Conservation (phyloP, 345 rosid genomes). For the Pistacia atlantica region DNA sequence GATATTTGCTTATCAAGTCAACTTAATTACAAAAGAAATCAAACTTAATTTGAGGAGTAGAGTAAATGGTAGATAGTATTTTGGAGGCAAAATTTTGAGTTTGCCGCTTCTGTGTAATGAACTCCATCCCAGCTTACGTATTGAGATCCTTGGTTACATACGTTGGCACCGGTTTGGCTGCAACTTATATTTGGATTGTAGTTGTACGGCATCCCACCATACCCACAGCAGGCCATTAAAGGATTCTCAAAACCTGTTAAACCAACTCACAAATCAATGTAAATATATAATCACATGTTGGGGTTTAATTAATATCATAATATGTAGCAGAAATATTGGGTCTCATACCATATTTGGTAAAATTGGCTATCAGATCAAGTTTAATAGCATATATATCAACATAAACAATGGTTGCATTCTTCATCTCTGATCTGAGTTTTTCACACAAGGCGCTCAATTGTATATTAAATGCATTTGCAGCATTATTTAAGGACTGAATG, state of each 20-base stretch:
- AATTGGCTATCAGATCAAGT: conserved; percentile 48
- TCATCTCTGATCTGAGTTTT: conserved; percentile 45
- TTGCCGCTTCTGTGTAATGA: conserved; percentile 75
- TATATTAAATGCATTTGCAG: conserved; percentile 50
- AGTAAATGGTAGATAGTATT: conserved; percentile 41
- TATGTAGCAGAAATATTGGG: conserved; percentile 2
- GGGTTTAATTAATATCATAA: not conserved
- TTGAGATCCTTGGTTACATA: conserved; percentile 39
- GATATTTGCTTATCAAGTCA: not conserved
- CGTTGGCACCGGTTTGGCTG: conserved; percentile 43
- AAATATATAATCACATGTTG: not conserved
- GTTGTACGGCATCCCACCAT: conserved; percentile 58
- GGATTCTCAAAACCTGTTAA: conserved; percentile 57
- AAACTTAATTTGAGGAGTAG: conserved; percentile 49
- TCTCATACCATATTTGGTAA: conserved; percentile 41
- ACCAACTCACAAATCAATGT: not conserved
- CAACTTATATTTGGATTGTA: conserved; percentile 40
- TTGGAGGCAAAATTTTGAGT: conserved; percentile 44
- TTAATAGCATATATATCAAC: conserved; percentile 60
- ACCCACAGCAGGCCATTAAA: conserved; percentile 57
- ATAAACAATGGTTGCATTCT: conserved; percentile 49
- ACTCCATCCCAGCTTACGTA: conserved; percentile 72
- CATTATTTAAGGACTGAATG: conserved; percentile 51
- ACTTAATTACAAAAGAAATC: conserved; percentile 44
- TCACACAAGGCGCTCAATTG: conserved; percentile 42